Percentiles rank a stretch among this genome's conserved stretches.
These are phyloP conservation scores for Russula olivacea DNA, from an alignment of 768 basidiomycete genomes.

Conservation along the genomic window DNA sequence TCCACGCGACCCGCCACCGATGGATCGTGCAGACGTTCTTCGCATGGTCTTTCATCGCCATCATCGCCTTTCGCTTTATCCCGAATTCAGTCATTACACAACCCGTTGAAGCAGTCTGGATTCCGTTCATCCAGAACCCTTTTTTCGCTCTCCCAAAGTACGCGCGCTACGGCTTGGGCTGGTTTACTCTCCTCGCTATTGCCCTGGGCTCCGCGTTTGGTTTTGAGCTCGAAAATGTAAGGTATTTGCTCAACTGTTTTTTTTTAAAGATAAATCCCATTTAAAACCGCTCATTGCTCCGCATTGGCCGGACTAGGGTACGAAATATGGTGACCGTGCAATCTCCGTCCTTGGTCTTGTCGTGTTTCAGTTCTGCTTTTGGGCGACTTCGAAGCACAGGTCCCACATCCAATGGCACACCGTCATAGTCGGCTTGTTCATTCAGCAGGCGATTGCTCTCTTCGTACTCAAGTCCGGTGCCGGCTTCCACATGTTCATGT, in stretches of 20 bases:
- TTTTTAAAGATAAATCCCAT: not conserved
- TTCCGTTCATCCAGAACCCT: conserved; percentile 56
- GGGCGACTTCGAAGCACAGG: conserved; percentile 56
- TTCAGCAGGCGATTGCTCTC: conserved; percentile 80
- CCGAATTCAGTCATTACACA: conserved; percentile 62
- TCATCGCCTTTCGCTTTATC: conserved; percentile 82
- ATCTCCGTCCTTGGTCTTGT: conserved; percentile 77
- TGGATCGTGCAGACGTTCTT: conserved; percentile 81
- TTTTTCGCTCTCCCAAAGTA: conserved; percentile 52
- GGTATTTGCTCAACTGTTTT: not conserved
- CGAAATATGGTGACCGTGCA: conserved; percentile 70
- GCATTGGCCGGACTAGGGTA: conserved; percentile 36
- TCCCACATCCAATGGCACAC: conserved; percentile 74
- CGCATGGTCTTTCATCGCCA: conserved; percentile 74
- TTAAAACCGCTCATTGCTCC: conserved; percentile 10
- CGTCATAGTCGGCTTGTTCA: conserved; percentile 76
- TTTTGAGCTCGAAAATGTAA: conserved; percentile 55
- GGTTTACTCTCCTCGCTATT: conserved; percentile 69
- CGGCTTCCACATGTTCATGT: conserved; percentile 81
- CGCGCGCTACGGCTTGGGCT: conserved; percentile 59
- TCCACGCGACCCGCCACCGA: conserved; percentile 64
- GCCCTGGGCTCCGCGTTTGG: conserved; percentile 90
- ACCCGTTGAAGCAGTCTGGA: conserved; percentile 71
- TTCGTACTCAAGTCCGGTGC: conserved; percentile 84
- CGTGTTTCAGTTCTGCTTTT: conserved; percentile 76